Percentiles rank a stretch among this genome's conserved stretches.
Evolutionary conservation across 768 basidiomycete species (phyloP).

Genomic region (Podaxis mareebaensis): DNA sequence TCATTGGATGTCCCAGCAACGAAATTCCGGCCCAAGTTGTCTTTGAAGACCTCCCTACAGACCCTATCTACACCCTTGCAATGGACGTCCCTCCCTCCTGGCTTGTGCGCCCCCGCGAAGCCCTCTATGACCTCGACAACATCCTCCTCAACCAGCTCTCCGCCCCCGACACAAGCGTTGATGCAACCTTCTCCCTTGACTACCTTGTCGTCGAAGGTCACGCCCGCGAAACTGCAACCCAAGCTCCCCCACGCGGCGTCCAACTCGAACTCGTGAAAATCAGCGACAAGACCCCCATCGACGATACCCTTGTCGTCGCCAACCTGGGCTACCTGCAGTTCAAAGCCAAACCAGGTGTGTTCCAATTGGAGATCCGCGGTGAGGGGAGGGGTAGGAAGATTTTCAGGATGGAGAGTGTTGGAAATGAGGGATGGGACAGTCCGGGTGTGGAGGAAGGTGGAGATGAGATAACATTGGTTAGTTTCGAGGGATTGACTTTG

Average conservation of each 20-base stretch:
- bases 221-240: conserved; percentile 69
- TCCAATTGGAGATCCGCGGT: conserved; percentile 72
- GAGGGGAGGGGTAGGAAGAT: conserved; percentile 80
- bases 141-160: conserved; percentile 77
- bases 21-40: conserved; percentile 58
- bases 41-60: conserved; percentile 75
- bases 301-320: conserved; percentile 90
- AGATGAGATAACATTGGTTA: conserved; percentile 76
- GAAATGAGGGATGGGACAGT: conserved; percentile 89
- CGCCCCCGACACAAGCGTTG: conserved; percentile 60
- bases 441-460: conserved; percentile 67
- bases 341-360: conserved; percentile 89
- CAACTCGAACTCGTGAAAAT: conserved; percentile 78
- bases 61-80: conserved; percentile 91
- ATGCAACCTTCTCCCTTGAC: conserved; percentile 85
- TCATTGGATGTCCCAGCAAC: conserved; percentile 36
- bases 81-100: conserved; percentile 92
- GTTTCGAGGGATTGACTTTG: conserved; percentile 87
- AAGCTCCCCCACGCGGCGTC: conserved; percentile 81
- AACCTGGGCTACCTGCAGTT: conserved; percentile 97
- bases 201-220: conserved; percentile 94
- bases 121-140: conserved; percentile 93
- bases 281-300: conserved; percentile 48
- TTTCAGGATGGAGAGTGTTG: conserved; percentile 81
- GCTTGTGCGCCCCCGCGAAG: conserved; percentile 89